phyloP scores from a whole-genome alignment of 108 stramenopile species.

The Aurantiochytrium sp. region DNA sequence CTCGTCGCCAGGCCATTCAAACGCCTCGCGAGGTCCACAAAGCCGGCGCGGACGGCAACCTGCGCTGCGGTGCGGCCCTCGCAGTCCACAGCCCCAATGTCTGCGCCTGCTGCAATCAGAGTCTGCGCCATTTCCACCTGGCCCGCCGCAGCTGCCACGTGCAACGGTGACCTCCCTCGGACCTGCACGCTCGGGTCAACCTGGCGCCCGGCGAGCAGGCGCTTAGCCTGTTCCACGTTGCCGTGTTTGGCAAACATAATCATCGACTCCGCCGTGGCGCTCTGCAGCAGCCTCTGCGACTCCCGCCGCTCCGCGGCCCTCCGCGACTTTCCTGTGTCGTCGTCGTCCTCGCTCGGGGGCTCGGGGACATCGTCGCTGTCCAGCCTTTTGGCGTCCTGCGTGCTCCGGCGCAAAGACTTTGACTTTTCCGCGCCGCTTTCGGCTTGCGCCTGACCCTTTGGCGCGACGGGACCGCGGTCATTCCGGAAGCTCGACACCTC shows the following conservation, averaged over 20 bases:
- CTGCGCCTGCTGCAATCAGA: neutral
- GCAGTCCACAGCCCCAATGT: neutral
- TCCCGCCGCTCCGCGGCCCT: neutral
- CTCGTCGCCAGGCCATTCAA: neutral
- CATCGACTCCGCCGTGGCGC: neutral
- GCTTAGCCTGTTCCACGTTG: neutral
- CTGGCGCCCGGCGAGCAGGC: neutral
- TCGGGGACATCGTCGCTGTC: too few relatives aligned
- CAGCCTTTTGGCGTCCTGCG: too few relatives aligned
- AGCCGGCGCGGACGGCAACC: neutral
- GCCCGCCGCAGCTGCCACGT: conserved; percentile 5
- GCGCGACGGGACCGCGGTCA: too few relatives aligned
- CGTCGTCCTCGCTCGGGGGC: neutral
- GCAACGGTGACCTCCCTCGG: neutral
- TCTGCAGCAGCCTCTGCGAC: neutral
- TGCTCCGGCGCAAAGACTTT: too few relatives aligned
- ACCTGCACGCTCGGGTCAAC: neutral
- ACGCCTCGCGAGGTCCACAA: neutral
- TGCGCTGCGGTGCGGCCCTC: neutral
- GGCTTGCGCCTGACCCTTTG: too few relatives aligned
- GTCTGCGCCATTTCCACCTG: neutral
- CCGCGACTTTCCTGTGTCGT: neutral
- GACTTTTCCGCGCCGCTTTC: too few relatives aligned
- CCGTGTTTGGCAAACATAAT: neutral
- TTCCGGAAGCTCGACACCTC: too few relatives aligned